phyloP scores from a whole-genome alignment of 2,329 filamentous ascomycete genomes.

The Hypoxylon sp. region DNA sequence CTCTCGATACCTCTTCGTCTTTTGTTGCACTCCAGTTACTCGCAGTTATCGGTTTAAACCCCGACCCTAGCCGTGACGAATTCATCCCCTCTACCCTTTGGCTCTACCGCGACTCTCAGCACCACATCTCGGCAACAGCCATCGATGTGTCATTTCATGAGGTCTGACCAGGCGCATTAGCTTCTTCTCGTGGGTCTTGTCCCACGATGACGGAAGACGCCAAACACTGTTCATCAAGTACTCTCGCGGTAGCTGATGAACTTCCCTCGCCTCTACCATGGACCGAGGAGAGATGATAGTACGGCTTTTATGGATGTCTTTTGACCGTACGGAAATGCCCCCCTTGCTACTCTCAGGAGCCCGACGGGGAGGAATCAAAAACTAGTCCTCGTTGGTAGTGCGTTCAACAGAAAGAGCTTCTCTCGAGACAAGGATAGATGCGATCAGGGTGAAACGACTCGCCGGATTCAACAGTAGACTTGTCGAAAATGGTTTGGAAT shows the following conservation, averaged over 20 bases:
- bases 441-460: conserved; percentile 42
- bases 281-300: conserved; percentile 66
- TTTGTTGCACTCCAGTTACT: conserved; percentile 45
- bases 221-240: conserved; percentile 58
- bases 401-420: conserved; percentile 81
- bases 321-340: conserved; percentile 85
- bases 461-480: conserved; percentile 51
- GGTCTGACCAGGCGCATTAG: conserved; percentile 72
- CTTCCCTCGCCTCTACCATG: conserved; percentile 64
- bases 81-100: conserved; percentile 50
- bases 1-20: conserved; percentile 61
- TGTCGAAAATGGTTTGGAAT: conserved; percentile 47
- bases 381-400: conserved; percentile 91
- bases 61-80: conserved; percentile 40
- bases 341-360: conserved; percentile 62
- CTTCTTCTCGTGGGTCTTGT: conserved; percentile 61
- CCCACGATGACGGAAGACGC: conserved; percentile 64
- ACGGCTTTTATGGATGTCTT: conserved; percentile 97
- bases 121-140: conserved; percentile 60
- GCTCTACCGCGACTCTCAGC: conserved; percentile 56
- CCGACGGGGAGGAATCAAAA: conserved; percentile 87
- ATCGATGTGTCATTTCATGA: conserved; percentile 63
- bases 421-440: conserved; percentile 47
- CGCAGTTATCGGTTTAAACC: conserved; percentile 47
- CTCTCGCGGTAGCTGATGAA: conserved; percentile 50